These are phyloP conservation scores for Lactuca sativa DNA, from an alignment of 129 eudicot species.

Conservation along the genomic window DNA sequence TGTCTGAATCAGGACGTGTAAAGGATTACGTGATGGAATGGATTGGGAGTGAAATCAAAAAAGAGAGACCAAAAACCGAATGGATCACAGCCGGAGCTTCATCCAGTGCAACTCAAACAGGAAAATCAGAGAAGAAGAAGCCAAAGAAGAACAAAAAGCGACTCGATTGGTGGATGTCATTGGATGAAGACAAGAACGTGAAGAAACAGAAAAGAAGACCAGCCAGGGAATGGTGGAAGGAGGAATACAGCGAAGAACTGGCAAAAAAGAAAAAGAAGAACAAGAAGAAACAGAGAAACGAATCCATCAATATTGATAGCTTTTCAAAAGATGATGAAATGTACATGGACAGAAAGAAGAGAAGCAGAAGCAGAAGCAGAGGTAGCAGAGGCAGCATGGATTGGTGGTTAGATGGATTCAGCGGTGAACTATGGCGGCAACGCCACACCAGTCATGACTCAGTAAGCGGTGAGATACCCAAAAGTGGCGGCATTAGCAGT, in stretches of 20 bases:
- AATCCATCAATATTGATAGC: conserved; percentile 28
- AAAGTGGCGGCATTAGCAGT: conserved; percentile 77
- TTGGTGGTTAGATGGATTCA: conserved; percentile 93
- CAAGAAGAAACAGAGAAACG: conserved; percentile 47
- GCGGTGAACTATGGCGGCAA: conserved; percentile 86
- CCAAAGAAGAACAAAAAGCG: conserved; percentile 42
- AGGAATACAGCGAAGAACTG: conserved; percentile 85
- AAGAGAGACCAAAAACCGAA: conserved; percentile 67
- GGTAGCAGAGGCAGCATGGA: conserved; percentile 75
- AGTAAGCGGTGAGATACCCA: conserved; percentile 72
- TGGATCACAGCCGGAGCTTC: conserved; percentile 53
- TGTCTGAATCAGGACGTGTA: conserved; percentile 59
- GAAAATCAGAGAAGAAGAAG: conserved; percentile 51
- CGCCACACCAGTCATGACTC: conserved; percentile 72
- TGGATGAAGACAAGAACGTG: conserved; percentile 69
- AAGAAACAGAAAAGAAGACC: conserved; percentile 81
- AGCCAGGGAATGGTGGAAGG: conserved; percentile 99
- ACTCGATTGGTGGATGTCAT: conserved; percentile 83
- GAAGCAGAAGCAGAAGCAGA: conserved; percentile 67
- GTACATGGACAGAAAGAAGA: conserved; percentile 50
- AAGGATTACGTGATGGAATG: conserved; percentile 96
- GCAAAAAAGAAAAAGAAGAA: conserved; percentile 72
- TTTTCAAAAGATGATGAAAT: conserved; percentile 65
- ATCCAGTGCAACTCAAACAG: conserved; percentile 39
- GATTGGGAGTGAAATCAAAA: conserved; percentile 87